Base-by-base conservation (phyloP, 73 alveolate genomes). In the Paramecium tetraurelia region DNA sequence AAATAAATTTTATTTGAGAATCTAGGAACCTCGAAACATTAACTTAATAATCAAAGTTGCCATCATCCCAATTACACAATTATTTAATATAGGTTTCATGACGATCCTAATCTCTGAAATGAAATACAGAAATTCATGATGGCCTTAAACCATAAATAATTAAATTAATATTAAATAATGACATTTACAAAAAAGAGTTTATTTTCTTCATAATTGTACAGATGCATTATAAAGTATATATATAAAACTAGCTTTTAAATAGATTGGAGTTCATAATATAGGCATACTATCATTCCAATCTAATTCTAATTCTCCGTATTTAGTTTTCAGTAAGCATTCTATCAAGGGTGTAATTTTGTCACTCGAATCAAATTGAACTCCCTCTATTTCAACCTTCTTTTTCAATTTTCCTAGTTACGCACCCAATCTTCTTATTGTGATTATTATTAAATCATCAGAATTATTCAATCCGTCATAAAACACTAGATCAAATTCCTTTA, bases 401-500 rank as follows among this genome's bases (percentile, higher is more conserved):
- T 77, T 59, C 43, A 44, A 41, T 86, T 31, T 31, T 9, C 95
- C 86, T 93, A 92, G 20, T 77, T 92, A 36, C 16, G 93, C 80
- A 38, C 88, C 86, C 80, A 92, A 20, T 68, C 77, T 46, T 80
- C 92, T 75, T 1, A 93, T 84, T 10, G 97, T 95, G 57, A 95
- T 38, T 8, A 86, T 88, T 12, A 92, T 92, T 58, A 80, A 63
- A 87, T 95, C 97, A 57, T 95, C 95, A 24, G 93, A 86, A 11
- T 93, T 86, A 43, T 95, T 85, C 16, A 95, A 85, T 12, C 94
- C 97, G 84, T 95, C 97, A 59, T 95, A 95, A 36, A 92, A 95
- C 9, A 95, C 92, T 9, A 95, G 53, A 59, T 95, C 97, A 87
- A 95, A 95, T 16, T 93, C 86, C 40, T 41, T 53, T 77, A 76